These are phyloP conservation scores for Alternaria burnsii DNA, from an alignment of 2,329 filamentous ascomycete species.

Conservation along the genomic window DNA sequence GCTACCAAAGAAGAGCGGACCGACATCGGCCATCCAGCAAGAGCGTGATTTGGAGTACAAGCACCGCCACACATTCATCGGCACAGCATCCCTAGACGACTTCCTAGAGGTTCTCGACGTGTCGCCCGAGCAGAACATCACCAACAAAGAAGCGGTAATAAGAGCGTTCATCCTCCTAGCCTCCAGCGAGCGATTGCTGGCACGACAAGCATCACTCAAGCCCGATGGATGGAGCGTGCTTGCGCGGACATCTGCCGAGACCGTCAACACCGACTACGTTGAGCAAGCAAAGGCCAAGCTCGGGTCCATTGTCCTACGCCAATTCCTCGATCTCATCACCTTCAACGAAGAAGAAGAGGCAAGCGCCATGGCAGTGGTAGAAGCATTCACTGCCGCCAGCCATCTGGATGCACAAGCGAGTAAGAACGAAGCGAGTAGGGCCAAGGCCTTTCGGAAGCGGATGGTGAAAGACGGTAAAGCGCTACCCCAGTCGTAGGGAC, in stretches of 20 bases:
- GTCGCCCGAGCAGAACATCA: slow-evolving; percentile 24
- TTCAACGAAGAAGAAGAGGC: slow-evolving; percentile 33
- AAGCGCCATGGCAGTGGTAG: slow-evolving; percentile 31
- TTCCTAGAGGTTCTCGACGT: slow-evolving; percentile 42
- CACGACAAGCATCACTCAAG: slow-evolving; percentile 32
- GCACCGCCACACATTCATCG: slow-evolving; percentile 46
- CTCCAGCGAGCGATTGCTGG: slow-evolving; percentile 37
- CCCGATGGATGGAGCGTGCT: slow-evolving; percentile 40
- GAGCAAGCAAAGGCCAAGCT: slow-evolving; percentile 35
- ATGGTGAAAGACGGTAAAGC: slow-evolving; percentile 21
- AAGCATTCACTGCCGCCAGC: slow-evolving; percentile 40
- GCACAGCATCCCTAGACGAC: slow-evolving; percentile 41
- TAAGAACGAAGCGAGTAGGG: slow-evolving; percentile 28
- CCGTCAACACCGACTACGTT: slow-evolving; percentile 32
- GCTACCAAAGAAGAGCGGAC: slow-evolving; percentile 15
- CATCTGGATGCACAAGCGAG: slow-evolving; percentile 34
- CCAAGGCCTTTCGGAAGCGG: slow-evolving; percentile 37
- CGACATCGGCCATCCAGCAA: slow-evolving; percentile 18
- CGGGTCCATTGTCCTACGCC: slow-evolving; percentile 36
- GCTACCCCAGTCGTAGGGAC: slow-evolving; percentile 8
- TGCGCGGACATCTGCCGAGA: slow-evolving; percentile 30
- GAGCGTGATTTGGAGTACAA: slow-evolving; percentile 45
- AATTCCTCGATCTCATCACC: slow-evolving; percentile 37
- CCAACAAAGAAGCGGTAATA: slow-evolving; percentile 29
- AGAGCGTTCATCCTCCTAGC: slow-evolving; percentile 39